Base-by-base conservation (phyloP, 345 rosid species). In the Heritiera littoralis region DNA sequence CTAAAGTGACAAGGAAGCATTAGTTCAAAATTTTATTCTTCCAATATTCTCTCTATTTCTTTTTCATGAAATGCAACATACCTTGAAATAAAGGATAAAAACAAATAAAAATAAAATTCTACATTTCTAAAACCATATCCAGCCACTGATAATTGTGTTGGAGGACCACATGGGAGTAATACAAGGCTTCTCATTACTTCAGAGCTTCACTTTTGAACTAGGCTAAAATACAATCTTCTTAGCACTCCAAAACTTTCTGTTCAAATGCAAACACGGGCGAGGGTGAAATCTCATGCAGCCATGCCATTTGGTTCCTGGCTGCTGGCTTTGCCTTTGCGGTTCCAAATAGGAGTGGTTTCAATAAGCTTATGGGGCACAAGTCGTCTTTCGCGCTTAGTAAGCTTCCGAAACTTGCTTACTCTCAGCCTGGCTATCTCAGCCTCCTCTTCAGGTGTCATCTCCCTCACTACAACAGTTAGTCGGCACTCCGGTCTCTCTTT, bases 301-400 rank as follows among this genome's bases (percentile, higher is more conserved):
- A n/a, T 38, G 63, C 72, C 72, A 51, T 38, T 77, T 32, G 63
- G 17, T 52, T 65, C 72, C 46, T 4, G 49, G 30, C 14, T 65
- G 30, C 60, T 32, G 20, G 56, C 72, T 81, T 80, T 94, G 55
- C 97, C 88, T 81, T 85, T 94, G 55, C 95, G 92, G 83, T 90
- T 86, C 97, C 98, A 96, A 70, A 91, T 74, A 30, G 99, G 91
- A 63, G 93, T 92, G 11, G 94, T 87, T 89, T 94, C 97, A 0
- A 96, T 94, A 80, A 96, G 90, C 79, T 86, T 80, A 77, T 90
- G 95, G 0, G 99, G 99, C 5, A 86, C 90, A 20, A 94, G 97
- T 82, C 80, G 84, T 30, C 81, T 88, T 84, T 92, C 94, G 75
- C 91, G 80, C 85, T 94, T 96, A 58, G 81, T 86, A 80, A 87